Evolutionary conservation across 768 basidiomycete genomes (phyloP).

Genomic region (Galerina marginata): DNA sequence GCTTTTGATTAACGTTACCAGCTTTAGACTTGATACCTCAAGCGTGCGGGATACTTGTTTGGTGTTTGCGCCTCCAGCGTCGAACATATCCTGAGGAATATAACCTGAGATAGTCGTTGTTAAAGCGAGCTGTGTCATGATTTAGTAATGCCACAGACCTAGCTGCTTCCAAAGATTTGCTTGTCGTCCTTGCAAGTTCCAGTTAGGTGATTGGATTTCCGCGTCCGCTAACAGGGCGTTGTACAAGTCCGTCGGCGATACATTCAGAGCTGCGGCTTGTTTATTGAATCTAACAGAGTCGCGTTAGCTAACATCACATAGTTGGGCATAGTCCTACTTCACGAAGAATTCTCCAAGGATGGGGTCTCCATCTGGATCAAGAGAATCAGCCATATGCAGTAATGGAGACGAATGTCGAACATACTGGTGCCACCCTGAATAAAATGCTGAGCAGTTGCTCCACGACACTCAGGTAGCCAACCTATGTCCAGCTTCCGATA

Average conservation of each 20-base stretch:
- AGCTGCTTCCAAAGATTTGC: slow-evolving; percentile 60
- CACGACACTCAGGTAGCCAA: slow-evolving; percentile 71
- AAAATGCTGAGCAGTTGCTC: slow-evolving; percentile 54
- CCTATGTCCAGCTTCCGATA: slow-evolving; percentile 38
- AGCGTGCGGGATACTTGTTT: slow-evolving; percentile 67
- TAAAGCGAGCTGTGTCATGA: not conserved
- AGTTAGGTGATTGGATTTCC: slow-evolving; percentile 59
- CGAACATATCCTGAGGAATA: slow-evolving; percentile 45
- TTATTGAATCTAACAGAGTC: slow-evolving; percentile 48
- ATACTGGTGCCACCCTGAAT: slow-evolving; percentile 68
- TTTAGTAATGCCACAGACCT: slow-evolving; percentile 35
- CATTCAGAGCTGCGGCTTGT: slow-evolving; percentile 50
- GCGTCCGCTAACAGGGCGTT: slow-evolving; percentile 64
- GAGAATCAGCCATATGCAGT: not conserved
- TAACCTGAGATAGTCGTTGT: slow-evolving; percentile 34
- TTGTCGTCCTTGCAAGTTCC: slow-evolving; percentile 68
- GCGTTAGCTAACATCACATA: not conserved
- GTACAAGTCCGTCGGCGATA: slow-evolving; percentile 57
- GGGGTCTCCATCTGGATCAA: slow-evolving; percentile 58
- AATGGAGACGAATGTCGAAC: slow-evolving; percentile 25
- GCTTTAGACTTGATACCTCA: slow-evolving; percentile 46
- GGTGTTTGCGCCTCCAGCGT: slow-evolving; percentile 58
- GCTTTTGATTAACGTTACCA: too few relatives aligned
- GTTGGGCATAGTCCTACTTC: slow-evolving; percentile 42
- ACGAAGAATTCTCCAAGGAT: slow-evolving; percentile 70